Evolutionary conservation across 2,329 filamentous ascomycete species (phyloP), one percentile per base, ranked within the genome.

Genomic region (Pezicula rhizophila): DNA sequence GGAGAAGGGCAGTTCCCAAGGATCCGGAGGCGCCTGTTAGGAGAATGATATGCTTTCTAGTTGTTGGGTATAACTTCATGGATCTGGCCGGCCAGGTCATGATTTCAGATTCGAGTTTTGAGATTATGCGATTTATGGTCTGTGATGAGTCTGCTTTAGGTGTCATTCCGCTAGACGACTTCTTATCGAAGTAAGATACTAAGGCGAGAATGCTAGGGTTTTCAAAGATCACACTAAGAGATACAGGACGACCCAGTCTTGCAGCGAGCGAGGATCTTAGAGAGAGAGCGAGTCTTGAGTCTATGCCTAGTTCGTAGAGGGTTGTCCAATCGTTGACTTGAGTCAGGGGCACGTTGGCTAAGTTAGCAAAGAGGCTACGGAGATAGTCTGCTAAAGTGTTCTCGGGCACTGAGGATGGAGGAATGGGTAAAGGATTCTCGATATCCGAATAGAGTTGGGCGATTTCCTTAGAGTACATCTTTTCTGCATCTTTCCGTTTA

Each of bases 211-310:
- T 37, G 14, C 31, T 35, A 23, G 61, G 59, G 18, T 63, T 58
- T 42, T 64, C 63, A 34, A 63, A 64, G 7, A 65, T 57, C 10
- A 54, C 54, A 47, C 56, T 57, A 6, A 65, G 50, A 15, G 63
- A 61, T 17, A 65, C 43, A n/a, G 52, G 48, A 2, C 43, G 51
- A 2, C 55, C 53, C 5, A 65, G 54, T 5, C 55, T 48, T 8
- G 52, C 42, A 1, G 59, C 55, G 1, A 65, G 50, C 4, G 51
- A 56, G 7, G 55, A 42, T 23, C 59, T 57, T 7, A 65, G 45
- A 10, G 50, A 52, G 8, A 64, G 47, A 11, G 63, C 61, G 2
- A 56, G 52, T 5, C 53, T 57, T 2, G 60, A 62, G 33, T 59
- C 52, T 23, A 62, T 57, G 8, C 59, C 60, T 5, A 62, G 47